These are phyloP conservation scores for Botryotinia globosa DNA, from an alignment of 2,329 filamentous ascomycete species.

Conservation along the genomic window DNA sequence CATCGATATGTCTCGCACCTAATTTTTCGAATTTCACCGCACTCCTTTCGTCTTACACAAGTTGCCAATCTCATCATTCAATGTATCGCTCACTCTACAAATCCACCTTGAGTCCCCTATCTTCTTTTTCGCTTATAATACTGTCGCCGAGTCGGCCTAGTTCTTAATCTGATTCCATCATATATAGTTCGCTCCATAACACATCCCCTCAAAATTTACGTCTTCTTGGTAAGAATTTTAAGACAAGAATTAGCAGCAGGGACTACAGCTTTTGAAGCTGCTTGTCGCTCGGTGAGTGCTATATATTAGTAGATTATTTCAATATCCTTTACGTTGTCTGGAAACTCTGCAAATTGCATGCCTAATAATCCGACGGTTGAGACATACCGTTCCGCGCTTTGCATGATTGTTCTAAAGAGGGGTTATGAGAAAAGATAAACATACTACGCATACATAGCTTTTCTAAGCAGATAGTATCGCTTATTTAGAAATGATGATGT, in stretches of 20 bases:
- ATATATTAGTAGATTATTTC: not conserved
- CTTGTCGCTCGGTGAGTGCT: not conserved
- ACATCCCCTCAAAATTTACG: not conserved
- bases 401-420: not conserved
- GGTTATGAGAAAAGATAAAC: not conserved
- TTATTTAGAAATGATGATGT: not conserved
- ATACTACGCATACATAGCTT: rapidly evolving
- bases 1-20: not conserved
- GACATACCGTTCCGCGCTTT: not conserved
- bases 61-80: not conserved
- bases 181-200: not conserved
- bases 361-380: not conserved
- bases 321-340: not conserved
- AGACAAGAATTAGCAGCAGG: rapidly evolving
- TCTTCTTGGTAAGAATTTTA: not conserved
- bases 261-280: not conserved
- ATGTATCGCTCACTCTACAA: not conserved
- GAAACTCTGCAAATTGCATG: not conserved
- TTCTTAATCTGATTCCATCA: not conserved
- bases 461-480: not conserved
- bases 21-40: not conserved
- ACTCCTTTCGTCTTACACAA: not conserved
- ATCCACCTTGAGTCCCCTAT: not conserved
- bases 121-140: not conserved
- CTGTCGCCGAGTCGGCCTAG: not conserved